Evolutionary conservation across 106 monocot species (phyloP).

Genomic region (Dendrobium nobile): DNA sequence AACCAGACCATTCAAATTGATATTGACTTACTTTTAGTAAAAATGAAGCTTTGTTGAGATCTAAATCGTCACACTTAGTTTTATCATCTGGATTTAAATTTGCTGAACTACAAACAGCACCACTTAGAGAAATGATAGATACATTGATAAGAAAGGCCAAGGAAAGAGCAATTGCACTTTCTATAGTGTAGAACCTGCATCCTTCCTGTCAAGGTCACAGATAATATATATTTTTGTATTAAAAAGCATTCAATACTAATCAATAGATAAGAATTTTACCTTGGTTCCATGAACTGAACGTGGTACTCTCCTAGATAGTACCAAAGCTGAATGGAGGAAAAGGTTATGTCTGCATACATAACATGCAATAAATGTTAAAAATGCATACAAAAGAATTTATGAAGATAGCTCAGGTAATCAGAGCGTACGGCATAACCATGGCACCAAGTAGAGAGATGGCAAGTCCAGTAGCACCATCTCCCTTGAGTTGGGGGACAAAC

Average conservation of each 20-base stretch:
- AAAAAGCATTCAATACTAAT: no score
- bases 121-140: slow-evolving; percentile 83
- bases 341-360: slow-evolving; percentile 73
- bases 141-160: slow-evolving; percentile 88
- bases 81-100: slow-evolving; percentile 58
- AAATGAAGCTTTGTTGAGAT: slow-evolving; percentile 94
- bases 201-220: slow-evolving; percentile 63
- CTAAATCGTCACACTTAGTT: slow-evolving; percentile 58
- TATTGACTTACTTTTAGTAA: slow-evolving; percentile 58
- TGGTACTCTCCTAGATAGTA: slow-evolving; percentile 85
- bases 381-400: neutral
- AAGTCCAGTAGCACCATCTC: slow-evolving; percentile 88
- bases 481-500: slow-evolving; percentile 90
- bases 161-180: slow-evolving; percentile 89
- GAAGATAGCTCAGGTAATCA: slow-evolving; percentile 5
- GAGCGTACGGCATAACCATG: slow-evolving; percentile 98
- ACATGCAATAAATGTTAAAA: neutral
- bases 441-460: slow-evolving; percentile 96
- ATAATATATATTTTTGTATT: neutral
- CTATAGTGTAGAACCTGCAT: slow-evolving; percentile 74
- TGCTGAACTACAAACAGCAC: slow-evolving; percentile 69
- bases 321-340: slow-evolving; percentile 95
- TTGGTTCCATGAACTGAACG: slow-evolving; percentile 82
- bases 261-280: slow-evolving; percentile 23
- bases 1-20: neutral